Conservation (phyloP, 208 protist species). For the Wallacemonas sp. region DNA sequence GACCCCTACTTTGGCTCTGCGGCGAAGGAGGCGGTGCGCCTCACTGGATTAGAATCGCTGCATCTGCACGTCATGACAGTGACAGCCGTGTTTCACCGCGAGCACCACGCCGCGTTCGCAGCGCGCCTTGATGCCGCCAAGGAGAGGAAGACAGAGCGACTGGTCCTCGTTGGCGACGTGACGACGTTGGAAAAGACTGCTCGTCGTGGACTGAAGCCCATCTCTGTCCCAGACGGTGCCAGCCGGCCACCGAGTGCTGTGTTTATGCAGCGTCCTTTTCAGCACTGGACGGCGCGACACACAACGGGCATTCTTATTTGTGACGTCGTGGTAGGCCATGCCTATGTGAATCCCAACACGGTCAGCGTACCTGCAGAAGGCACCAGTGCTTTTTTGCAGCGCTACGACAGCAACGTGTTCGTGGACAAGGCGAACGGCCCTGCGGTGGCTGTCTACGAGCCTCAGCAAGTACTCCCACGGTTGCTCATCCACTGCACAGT, state of each 20-base stretch:
- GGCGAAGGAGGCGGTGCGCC: slow-evolving; percentile 39
- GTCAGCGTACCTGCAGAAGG: slow-evolving; percentile 27
- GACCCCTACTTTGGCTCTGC: slow-evolving; percentile 55
- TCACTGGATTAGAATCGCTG: slow-evolving; percentile 50
- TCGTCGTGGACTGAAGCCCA: background rate
- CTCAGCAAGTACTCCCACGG: slow-evolving; percentile 62
- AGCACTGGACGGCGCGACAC: slow-evolving; percentile 27
- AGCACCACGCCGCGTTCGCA: slow-evolving; percentile 55
- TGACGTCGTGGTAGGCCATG: slow-evolving; percentile 62
- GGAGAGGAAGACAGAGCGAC: slow-evolving; percentile 42
- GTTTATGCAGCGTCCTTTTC: slow-evolving; percentile 64
- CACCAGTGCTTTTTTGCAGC: slow-evolving; percentile 30
- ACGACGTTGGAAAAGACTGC: slow-evolving; percentile 8
- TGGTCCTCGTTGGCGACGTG: slow-evolving; percentile 58
- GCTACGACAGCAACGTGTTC: slow-evolving; percentile 66
- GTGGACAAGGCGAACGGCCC: slow-evolving; percentile 33
- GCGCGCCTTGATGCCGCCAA: slow-evolving; percentile 13
- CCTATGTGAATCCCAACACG: slow-evolving; percentile 23
- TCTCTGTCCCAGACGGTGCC: background rate
- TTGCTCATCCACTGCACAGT: slow-evolving; percentile 63
- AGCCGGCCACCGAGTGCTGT: slow-evolving; percentile 14
- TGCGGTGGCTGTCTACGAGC: slow-evolving; percentile 48
- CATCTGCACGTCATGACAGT: slow-evolving; percentile 50
- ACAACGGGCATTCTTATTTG: slow-evolving; percentile 61
- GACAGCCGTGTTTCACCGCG: slow-evolving; percentile 46